Base-by-base conservation (phyloP, 495 filamentous ascomycete genomes). In the Podospora sp. region DNA sequence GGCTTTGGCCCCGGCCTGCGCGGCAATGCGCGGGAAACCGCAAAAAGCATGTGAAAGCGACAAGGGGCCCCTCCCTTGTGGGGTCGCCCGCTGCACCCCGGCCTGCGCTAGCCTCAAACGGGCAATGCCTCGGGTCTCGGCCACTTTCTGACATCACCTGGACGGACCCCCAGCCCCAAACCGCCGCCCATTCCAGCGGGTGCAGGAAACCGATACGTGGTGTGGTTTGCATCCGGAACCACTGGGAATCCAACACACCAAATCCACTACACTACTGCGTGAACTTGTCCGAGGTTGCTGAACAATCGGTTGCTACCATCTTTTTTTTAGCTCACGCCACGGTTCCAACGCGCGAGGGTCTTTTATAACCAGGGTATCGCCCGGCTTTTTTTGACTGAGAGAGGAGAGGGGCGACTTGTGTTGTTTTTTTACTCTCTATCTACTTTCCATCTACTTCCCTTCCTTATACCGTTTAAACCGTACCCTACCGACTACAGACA, bases 71-170 rank as follows among this genome's bases (percentile, higher is more conserved):
- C 40, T 14, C 2, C 40, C 40, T 11, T 46, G 63, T 22, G 36
- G 65, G 51, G 64, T 55, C 69, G n/a, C 46, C 29, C 51, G 29
- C 66, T 64, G 74, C 63, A 66, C 65, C 70, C 69, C 61, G 51
- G 62, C 12, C n/a, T 4, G 36, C 72, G 72, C 76, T 76, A 78
- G 63, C 16, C 76, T 68, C 25, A 3, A 70, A 14, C 65, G 68
- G 61, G 71, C 68, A 72, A 73, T 78, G 73, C 76, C 76, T 78
- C 76, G 76, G 75, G 63, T 64, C n/a, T n/a, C 69, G 36, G 21
- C 59, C 46, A 40, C 46, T 67, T 73, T 71, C 72, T 78, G 76
- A 76, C 76, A 76, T 76, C 75, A 75, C 74, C 73, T 76, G 72
- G 70, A 46, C 58, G 40, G 21, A 6, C 29, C 57, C 60, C 53